Conservation (phyloP, 1,284 basidiomycete species). For the Cutaneotrichosporon cyanovorans region DNA sequence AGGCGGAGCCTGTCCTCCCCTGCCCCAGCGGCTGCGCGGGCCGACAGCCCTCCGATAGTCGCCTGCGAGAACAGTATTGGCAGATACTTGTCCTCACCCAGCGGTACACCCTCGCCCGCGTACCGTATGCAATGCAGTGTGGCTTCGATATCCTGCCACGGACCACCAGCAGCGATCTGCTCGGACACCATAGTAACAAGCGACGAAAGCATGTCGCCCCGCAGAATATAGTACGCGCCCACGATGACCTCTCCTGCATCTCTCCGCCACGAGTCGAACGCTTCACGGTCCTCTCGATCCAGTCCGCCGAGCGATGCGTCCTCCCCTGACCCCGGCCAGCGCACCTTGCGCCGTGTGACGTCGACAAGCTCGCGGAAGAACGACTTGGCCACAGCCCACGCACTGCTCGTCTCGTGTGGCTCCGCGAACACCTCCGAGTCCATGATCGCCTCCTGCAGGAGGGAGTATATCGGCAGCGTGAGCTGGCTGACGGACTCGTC, state of each 20-base stretch:
- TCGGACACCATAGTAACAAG: constrained; percentile 58
- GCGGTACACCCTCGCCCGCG: constrained; percentile 73
- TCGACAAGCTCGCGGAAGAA: constrained; percentile 71
- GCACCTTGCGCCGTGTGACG: constrained; percentile 62
- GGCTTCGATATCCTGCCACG: constrained; percentile 64
- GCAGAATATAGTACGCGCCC: constrained; percentile 81
- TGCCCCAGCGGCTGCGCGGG: constrained; percentile 47
- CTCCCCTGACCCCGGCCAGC: constrained; percentile 54
- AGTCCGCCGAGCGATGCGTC: constrained; percentile 46
- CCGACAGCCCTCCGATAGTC: constrained; percentile 60
- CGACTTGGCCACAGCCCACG: constrained; percentile 57
- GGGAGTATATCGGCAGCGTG: constrained; percentile 77
- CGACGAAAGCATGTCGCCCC: constrained; percentile 67
- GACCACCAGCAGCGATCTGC: constrained; percentile 31
- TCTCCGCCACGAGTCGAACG: constrained; percentile 56
- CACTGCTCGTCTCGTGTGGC: constrained; percentile 44
- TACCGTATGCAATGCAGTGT: constrained; percentile 74
- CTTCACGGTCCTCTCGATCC: constrained; percentile 55
- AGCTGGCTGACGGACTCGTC: constrained; percentile 80
- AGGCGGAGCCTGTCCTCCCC: constrained; percentile 58
- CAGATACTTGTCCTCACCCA: constrained; percentile 61
- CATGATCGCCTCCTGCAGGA: constrained; percentile 81
- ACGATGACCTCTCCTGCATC: constrained; percentile 86
- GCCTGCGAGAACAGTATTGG: constrained; percentile 61
- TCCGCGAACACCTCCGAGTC: constrained; percentile 55